Conservation (phyloP, 768 basidiomycete genomes). For the Leccinum boreale region DNA sequence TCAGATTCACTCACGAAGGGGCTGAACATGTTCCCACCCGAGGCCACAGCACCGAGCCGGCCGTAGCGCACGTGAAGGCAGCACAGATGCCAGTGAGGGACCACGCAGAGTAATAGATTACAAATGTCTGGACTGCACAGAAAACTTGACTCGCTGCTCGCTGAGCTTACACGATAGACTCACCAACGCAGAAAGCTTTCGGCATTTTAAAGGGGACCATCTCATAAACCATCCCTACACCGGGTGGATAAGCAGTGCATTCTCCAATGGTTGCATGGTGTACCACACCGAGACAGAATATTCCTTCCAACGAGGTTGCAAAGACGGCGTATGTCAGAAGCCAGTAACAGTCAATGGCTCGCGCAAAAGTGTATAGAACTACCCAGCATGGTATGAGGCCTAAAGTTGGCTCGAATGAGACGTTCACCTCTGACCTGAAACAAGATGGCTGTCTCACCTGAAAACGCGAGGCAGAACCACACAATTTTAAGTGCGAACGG, state of each 20-base stretch:
- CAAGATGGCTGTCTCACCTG: constrained; percentile 37
- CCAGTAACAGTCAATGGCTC: constrained; percentile 45
- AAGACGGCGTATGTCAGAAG: constrained; percentile 48
- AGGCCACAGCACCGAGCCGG: constrained; percentile 42
- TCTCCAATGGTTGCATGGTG: neutral
- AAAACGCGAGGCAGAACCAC: constrained; percentile 57
- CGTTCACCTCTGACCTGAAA: neutral
- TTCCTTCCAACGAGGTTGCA: constrained; percentile 49
- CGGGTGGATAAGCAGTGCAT: neutral
- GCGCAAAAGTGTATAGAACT: constrained; percentile 44
- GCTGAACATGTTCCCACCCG: constrained; percentile 25
- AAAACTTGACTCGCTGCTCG: constrained; percentile 11
- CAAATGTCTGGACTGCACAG: constrained; percentile 18
- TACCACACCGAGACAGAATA: constrained; percentile 56
- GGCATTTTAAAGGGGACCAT: constrained; percentile 66
- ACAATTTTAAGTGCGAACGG: constrained; percentile 51
- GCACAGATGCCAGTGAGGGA: constrained; percentile 43
- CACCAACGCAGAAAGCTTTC: constrained; percentile 53
- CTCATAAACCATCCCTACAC: constrained; percentile 55
- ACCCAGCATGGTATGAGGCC: constrained; percentile 52
- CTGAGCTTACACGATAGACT: constrained; percentile 8
- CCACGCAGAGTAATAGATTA: constrained; percentile 43
- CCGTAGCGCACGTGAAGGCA: constrained; percentile 46
- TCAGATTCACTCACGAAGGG: constrained; percentile 16
- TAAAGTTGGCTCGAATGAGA: constrained; percentile 20